Evolutionary conservation across 163 green algal genomes (phyloP), one percentile per base, ranked within the genome.

Genomic region (Trebouxia gelatinosa): DNA sequence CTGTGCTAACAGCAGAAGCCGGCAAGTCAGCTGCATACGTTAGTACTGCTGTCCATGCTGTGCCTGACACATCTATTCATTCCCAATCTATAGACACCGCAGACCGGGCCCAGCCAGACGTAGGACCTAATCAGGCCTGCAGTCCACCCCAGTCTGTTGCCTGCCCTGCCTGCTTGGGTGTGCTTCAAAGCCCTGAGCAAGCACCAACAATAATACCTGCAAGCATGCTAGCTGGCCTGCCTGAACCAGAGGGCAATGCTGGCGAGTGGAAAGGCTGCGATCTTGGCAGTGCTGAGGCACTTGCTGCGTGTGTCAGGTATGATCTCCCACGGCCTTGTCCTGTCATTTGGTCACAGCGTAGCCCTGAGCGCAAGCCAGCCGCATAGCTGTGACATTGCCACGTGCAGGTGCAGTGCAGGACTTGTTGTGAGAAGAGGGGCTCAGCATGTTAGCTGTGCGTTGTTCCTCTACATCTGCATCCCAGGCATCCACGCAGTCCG

Each of bases 171-270:
- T 78, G 70, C 48, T 34, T 78, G 16, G 70, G 48, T n/a, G 51
- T 51, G 46, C 32, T 78, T 31, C 50, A 78, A n/a, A 32, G 31
- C 21, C 50, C 37, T 35, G 70, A 67, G 32, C n/a, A 37, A 17
- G 5, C 2, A 21, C 32, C 51, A 32, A 48, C 37, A 19, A 32
- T 23, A 51, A 50, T 67, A 13, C 51, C 70, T 35, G 31, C 70
- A 57, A 32, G 31, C n/a, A 34, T 51, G 31, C 70, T 78, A n/a
- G 29, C n/a, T n/a, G 70, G 70, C 32, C 32, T 78, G 70, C 48
- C 50, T 78, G 70, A 65, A 40, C 31, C 70, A 46, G 46, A 66
- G 23, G 70, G 31, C 68, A 76, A 76, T 76, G 68, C 68, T 37
- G 68, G 68, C 68, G 35, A 29, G 40, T 76, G 68, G 68, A 29